Base-by-base conservation (phyloP, 140 eudicot species). In the Cichorium intybus region DNA sequence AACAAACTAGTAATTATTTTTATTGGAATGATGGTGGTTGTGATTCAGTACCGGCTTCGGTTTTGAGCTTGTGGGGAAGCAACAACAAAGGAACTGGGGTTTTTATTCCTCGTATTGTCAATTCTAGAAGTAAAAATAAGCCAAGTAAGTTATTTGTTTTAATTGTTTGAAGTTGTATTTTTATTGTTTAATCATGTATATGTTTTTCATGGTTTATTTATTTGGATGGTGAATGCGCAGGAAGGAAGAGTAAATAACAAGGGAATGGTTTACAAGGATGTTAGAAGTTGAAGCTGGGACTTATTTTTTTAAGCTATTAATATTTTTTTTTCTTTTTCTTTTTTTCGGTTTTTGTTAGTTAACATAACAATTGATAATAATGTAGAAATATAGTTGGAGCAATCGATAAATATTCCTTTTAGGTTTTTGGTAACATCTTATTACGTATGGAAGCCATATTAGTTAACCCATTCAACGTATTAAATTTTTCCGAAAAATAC, bases 1-100 rank as follows among this genome's bases (percentile, higher is more conserved):
- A 43, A 41, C 65, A 22, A 16, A 20, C 66, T 4, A 20, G 56
- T 55, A 68, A 68, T 18, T 68, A 68, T 41, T 68, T 68, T 28
- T 41, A 28, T 43, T 68, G 74, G 74, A 39, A 58, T 9, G 56
- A 39, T 4, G 17, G 11, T 24, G 23, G 7, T 8, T 18, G 45
- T 21, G 49, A 23, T 51, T 34, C 34, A 0, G 56, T 54, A 15
- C 73, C 73, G 0, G 10, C 55, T 8, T 24, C 56, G 56, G 22
- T 68, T 24, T 24, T 37, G 17, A 68, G 27, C 24, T 68, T 68
- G 47, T 68, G 73, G 73, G 39, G 46, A 55, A 55, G 12, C 55
- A 68, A 55, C 41, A 45, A 28, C 17, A 57, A 56, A 37, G 73
- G 73, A 15, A 68, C 73, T 4, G 73, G 73, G 22, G 73, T 68